Percentiles rank a stretch among this genome's conserved stretches.
phyloP scores from a whole-genome alignment of 2,329 filamentous ascomycete genomes.

The Penicillium glabrum region DNA sequence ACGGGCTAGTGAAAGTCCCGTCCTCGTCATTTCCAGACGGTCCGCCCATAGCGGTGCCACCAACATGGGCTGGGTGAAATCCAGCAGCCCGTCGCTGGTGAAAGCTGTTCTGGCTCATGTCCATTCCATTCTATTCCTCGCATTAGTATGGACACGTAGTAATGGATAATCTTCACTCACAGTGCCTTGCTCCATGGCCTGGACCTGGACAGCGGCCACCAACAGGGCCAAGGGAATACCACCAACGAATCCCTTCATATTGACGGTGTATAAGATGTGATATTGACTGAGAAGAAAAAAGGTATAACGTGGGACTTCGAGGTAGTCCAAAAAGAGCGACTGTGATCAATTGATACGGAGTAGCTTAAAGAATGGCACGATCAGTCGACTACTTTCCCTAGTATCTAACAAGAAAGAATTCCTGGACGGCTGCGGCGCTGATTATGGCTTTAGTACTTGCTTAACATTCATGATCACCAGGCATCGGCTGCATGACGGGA shows the following conservation, averaged over 20 bases:
- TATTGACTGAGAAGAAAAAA: conserved; percentile 6
- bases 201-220: conserved; percentile 30
- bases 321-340: conserved; percentile 22
- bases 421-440: neutral
- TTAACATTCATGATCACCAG: conserved; percentile 17
- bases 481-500: conserved; percentile 8
- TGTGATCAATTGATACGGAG: conserved; percentile 9
- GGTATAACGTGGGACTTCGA: neutral
- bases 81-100: conserved; percentile 6
- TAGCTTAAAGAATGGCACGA: conserved; percentile 22
- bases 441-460: conserved; percentile 22
- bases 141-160: neutral
- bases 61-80: conserved; percentile 3
- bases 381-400: conserved; percentile 8
- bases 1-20: conserved; percentile 13
- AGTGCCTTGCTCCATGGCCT: conserved; percentile 17
- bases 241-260: conserved; percentile 38
- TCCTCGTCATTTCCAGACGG: conserved; percentile 18
- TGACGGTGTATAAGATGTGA: conserved; percentile 7
- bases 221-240: conserved; percentile 38
- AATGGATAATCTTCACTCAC: conserved; percentile 3
- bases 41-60: conserved; percentile 22
- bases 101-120: neutral
- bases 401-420: neutral
- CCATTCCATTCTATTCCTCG: neutral